Percentiles rank a stretch among this genome's conserved stretches.
These are phyloP conservation scores for Fusarium decemcellulare DNA, from an alignment of 2,329 filamentous ascomycete genomes.

Conservation along the genomic window DNA sequence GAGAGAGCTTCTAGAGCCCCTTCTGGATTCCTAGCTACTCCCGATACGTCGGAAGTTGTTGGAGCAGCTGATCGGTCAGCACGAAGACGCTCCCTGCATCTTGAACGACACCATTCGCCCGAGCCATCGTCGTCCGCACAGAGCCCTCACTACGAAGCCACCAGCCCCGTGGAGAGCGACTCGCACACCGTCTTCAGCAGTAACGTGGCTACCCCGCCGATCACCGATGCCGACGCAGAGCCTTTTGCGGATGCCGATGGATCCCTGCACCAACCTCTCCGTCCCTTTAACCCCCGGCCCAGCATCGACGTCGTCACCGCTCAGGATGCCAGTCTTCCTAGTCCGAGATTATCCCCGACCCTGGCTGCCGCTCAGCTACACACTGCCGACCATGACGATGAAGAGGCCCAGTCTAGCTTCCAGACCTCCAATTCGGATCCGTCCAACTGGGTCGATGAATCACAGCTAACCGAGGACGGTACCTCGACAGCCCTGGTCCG, in stretches of 20 bases:
- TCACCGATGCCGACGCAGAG: constrained; percentile 80
- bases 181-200: constrained; percentile 73
- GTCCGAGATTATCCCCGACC: constrained; percentile 93
- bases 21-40: constrained; percentile 65
- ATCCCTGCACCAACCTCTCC: constrained; percentile 61
- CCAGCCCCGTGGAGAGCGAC: constrained; percentile 68
- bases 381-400: constrained; percentile 60
- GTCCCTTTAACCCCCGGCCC: constrained; percentile 64
- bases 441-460: constrained; percentile 57
- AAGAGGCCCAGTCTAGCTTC: constrained; percentile 54
- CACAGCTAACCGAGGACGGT: constrained; percentile 55
- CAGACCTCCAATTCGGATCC: constrained; percentile 50
- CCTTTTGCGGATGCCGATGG: constrained; percentile 68
- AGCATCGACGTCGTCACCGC: constrained; percentile 78
- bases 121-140: constrained; percentile 59
- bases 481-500: constrained; percentile 47
- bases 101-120: constrained; percentile 60
- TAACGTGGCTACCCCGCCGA: constrained; percentile 80
- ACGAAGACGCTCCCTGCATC: constrained; percentile 57
- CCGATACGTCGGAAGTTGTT: constrained; percentile 67
- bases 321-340: constrained; percentile 93
- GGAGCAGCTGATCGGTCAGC: constrained; percentile 52
- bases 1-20: constrained; percentile 44
- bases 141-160: constrained; percentile 59
- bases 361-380: constrained; percentile 77